Percentiles rank a stretch among this genome's conserved stretches.
These are phyloP conservation scores for Centrapalus pauciflorus DNA, from an alignment of 129 eudicot genomes.

Conservation along the genomic window DNA sequence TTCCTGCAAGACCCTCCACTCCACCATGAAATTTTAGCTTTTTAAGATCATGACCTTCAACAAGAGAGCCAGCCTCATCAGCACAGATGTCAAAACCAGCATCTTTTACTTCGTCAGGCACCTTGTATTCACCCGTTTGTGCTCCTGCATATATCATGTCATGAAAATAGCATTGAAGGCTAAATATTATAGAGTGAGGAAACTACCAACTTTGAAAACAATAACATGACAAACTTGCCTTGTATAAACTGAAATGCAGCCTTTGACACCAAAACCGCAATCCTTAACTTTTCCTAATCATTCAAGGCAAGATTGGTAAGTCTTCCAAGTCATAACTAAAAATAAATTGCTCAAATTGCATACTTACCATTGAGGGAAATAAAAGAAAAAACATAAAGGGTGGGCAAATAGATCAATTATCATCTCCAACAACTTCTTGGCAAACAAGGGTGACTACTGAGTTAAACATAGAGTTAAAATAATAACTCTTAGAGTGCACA, in stretches of 20 bases:
- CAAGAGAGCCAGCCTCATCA: conserved; percentile 78
- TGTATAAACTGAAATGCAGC: conserved; percentile 94
- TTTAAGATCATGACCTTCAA: conserved; percentile 83
- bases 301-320: conserved; percentile 8
- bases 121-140: conserved; percentile 56
- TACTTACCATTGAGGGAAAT: too few species aligned
- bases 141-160: conserved; percentile 50
- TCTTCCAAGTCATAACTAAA: background rate
- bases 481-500: background rate
- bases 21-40: conserved; percentile 85
- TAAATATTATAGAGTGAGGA: background rate
- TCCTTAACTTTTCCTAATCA: conserved; percentile 77
- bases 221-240: conserved; percentile 42
- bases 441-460: too few species aligned
- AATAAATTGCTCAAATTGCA: background rate
- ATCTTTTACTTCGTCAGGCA: conserved; percentile 75
- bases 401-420: too few species aligned
- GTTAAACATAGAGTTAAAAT: too few species aligned
- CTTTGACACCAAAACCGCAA: conserved; percentile 91
- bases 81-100: conserved; percentile 83
- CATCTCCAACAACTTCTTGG: too few species aligned
- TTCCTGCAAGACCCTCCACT: conserved; percentile 53
- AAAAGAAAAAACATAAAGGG: background rate
- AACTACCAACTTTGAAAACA: background rate
- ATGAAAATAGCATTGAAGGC: background rate